Conservation (phyloP, 208 protist species). For the Trypanosoma congolense region DNA sequence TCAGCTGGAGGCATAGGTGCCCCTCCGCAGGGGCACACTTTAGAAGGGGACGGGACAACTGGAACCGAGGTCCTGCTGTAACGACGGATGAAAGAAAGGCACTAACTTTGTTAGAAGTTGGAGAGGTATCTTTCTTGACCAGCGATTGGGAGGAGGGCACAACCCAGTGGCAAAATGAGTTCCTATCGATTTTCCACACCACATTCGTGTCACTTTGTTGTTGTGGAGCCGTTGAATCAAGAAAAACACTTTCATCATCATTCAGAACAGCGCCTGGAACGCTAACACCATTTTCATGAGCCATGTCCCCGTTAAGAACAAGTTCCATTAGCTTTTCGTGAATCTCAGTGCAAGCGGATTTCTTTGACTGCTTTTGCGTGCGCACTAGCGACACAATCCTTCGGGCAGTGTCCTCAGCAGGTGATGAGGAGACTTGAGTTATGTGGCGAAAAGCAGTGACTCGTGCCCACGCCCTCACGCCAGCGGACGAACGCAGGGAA, state of each 20-base stretch:
- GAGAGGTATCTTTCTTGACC: background rate
- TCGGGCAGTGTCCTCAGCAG: background rate
- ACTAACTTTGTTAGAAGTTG: background rate
- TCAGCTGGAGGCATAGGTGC: constrained; percentile 14
- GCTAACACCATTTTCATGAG: background rate
- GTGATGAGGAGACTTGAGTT: background rate
- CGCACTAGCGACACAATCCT: constrained; percentile 8
- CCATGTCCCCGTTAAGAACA: background rate
- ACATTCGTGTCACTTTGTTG: background rate
- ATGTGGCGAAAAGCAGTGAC: background rate
- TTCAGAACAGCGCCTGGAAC: background rate
- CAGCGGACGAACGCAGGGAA: background rate
- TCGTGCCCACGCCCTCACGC: background rate
- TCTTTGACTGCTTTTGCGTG: constrained; percentile 3
- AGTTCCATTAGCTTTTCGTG: constrained; percentile 2
- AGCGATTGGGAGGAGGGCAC: background rate
- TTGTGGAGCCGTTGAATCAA: constrained; percentile 18
- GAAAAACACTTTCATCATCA: constrained; percentile 8
- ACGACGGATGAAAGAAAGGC: constrained; percentile 7
- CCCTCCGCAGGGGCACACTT: background rate
- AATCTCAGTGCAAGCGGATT: background rate
- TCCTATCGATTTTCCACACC: constrained; percentile 8
- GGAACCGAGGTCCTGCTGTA: constrained; percentile 7
- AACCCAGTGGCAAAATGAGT: constrained; percentile 1
- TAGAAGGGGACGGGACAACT: constrained; percentile 15